Percentiles rank a stretch among this genome's conserved stretches.
phyloP scores from a whole-genome alignment of 805 yeast species.

The Debaryomyces prosopidis region DNA sequence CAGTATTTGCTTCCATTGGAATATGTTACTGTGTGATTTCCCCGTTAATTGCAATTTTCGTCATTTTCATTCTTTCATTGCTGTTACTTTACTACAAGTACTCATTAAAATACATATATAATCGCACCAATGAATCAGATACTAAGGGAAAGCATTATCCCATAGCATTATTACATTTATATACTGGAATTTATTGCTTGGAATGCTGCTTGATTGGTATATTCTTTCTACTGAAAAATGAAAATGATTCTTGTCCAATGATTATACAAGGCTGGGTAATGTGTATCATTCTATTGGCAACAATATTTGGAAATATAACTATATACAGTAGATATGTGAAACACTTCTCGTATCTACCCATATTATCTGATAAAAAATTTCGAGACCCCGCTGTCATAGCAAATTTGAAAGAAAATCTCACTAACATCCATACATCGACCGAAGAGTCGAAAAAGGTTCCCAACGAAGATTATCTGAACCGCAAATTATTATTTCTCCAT shows the following conservation, averaged over 20 bases:
- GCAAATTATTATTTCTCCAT: slow-evolving; percentile 31
- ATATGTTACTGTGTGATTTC: slow-evolving; percentile 77
- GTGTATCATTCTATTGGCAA: slow-evolving; percentile 49
- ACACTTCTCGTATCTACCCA: slow-evolving; percentile 32
- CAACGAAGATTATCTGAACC: slow-evolving; percentile 19
- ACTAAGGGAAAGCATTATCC: slow-evolving; percentile 74
- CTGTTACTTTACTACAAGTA: slow-evolving; percentile 70
- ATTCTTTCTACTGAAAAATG: slow-evolving; percentile 60
- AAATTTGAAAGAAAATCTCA: background rate
- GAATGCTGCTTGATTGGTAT: slow-evolving; percentile 79
- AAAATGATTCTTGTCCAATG: slow-evolving; percentile 43
- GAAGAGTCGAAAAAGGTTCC: slow-evolving; percentile 1
- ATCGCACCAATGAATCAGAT: slow-evolving; percentile 54
- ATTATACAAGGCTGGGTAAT: slow-evolving; percentile 53
- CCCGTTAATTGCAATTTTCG: slow-evolving; percentile 68
- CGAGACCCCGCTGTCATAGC: slow-evolving; percentile 1
- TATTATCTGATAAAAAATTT: slow-evolving; percentile 17
- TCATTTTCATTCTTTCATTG: slow-evolving; percentile 54
- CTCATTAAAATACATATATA: slow-evolving; percentile 58
- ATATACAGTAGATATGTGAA: slow-evolving; percentile 43
- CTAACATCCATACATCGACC: slow-evolving; percentile 1
- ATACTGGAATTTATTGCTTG: slow-evolving; percentile 78
- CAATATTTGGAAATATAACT: slow-evolving; percentile 58
- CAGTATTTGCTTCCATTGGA: slow-evolving; percentile 78
- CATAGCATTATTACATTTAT: slow-evolving; percentile 71